Evolutionary conservation across 2,329 filamentous ascomycete genomes (phyloP), one percentile per base, ranked within the genome.

Genomic region (Arthroderma sp.): DNA sequence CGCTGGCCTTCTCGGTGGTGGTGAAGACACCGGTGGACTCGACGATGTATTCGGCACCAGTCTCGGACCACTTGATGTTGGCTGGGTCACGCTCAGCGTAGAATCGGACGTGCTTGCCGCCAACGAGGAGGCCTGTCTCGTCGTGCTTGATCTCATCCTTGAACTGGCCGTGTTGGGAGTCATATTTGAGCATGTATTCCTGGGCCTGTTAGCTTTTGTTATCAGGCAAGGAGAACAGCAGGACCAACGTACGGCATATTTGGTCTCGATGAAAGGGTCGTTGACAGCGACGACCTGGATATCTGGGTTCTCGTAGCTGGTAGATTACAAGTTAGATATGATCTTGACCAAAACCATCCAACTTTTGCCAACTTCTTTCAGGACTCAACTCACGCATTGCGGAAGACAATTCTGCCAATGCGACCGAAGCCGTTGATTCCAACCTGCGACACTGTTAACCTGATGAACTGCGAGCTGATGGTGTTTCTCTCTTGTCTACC

Each of bases 181-280:
- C 93, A 77, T 97, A 97, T 83, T 95, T 94, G 80, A 98, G 87
- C 93, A 97, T 97, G 85, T 97, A 97, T 74, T 87, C 88, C 90
- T 95, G 64, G 37, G 39, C 6, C 9, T 21, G 39, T 43, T 43
- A 43, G 39, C 21, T 23, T 2, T 21, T n/a, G 39, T 58, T 52
- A 56, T 52, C 61, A 56, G n/a, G 60, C 57, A 43, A 41, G 33
- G 53, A 59, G 44, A n/a, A n/a, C n/a, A n/a, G 11, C 44, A 60
- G 47, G 23, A 33, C 43, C 51, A 58, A 87, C 90, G 81, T 85
- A 95, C 91, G 76, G 93, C 93, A 79, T 97, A 97, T 77, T 91
- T 80, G 71, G 88, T 83, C 79, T 96, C 91, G 79, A 98, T 97
- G 86, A 98, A 97, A 69, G 93, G 93, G 77, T 97, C 93, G 83